Conservation (phyloP, 768 basidiomycete species). For the Solioccasus polychromus region DNA sequence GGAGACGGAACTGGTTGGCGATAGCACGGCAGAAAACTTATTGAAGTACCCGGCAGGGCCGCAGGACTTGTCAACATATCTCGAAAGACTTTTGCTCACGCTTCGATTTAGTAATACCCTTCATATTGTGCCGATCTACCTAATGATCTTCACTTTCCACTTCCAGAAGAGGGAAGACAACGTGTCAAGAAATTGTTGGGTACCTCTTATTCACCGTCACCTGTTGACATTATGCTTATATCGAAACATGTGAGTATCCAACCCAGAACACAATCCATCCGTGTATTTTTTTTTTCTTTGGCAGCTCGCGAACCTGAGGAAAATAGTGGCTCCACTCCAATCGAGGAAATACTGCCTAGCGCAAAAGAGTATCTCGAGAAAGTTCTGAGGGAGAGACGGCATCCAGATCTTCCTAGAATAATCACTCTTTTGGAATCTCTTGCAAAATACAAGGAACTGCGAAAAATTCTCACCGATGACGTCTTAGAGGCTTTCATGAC, state of each 20-base stretch:
- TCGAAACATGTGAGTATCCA: no score
- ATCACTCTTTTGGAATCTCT: constrained; percentile 15
- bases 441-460: constrained; percentile 11
- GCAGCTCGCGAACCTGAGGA: no score
- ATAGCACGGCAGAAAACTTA: constrained; percentile 8
- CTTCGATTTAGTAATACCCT: constrained; percentile 15
- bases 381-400: constrained; percentile 1
- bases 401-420: constrained; percentile 14
- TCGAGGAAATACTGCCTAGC: constrained; percentile 2
- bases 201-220: no score
- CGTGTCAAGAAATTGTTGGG: no score
- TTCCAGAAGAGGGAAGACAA: neutral
- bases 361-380: constrained; percentile 1
- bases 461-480: neutral
- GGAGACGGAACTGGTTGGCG: constrained; percentile 12
- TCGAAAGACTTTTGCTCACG: constrained; percentile 17
- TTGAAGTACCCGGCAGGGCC: constrained; percentile 3
- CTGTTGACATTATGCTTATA: no score
- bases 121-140: no score
- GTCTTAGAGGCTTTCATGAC: no score
- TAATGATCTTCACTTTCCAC: no score
- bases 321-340: no score
- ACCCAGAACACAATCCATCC: no score
- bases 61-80: constrained; percentile 7
- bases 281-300: no score